Percentiles rank a stretch among this genome's conserved stretches.
phyloP scores from a whole-genome alignment of 768 basidiomycete genomes.

The Coprinopsis sp. region DNA sequence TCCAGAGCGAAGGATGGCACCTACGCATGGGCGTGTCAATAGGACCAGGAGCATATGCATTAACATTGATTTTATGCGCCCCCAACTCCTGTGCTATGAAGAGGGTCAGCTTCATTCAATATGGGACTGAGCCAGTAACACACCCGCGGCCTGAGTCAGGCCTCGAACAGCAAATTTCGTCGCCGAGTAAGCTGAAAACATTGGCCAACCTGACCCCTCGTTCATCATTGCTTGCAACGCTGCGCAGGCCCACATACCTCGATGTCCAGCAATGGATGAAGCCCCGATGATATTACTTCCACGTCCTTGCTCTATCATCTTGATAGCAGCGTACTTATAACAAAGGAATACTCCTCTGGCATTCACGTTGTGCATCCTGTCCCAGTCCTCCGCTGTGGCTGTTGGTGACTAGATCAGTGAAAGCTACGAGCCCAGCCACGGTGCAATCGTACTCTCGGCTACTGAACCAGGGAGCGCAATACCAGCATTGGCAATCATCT shows the following conservation, averaged over 20 bases:
- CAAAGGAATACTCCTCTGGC: conserved; percentile 55
- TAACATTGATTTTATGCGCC: conserved; percentile 35
- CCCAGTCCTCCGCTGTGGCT: conserved; percentile 35
- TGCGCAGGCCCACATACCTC: conserved; percentile 16
- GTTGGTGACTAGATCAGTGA: not conserved
- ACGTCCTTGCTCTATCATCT: conserved; percentile 52
- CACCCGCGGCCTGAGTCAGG: conserved; percentile 36
- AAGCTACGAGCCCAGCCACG: conserved; percentile 1
- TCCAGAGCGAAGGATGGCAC: not conserved
- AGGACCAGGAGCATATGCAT: conserved; percentile 35
- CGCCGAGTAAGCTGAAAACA: conserved; percentile 23
- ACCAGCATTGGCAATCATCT: conserved; percentile 48
- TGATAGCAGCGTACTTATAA: conserved; percentile 58
- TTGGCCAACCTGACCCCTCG: not conserved
- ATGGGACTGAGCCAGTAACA: conserved; percentile 1
- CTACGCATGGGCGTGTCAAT: conserved; percentile 4
- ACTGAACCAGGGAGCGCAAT: conserved; percentile 17
- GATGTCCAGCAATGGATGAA: conserved; percentile 26
- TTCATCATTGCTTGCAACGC: not conserved
- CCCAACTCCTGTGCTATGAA: conserved; percentile 32
- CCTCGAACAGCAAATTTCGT: conserved; percentile 39
- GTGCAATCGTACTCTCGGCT: conserved; percentile 21
- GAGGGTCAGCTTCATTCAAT: not conserved
- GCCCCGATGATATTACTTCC: conserved; percentile 55
- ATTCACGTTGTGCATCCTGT: conserved; percentile 45